These are phyloP conservation scores for Blastobotrys parvus DNA, from an alignment of 805 yeast genomes.

Conservation along the genomic window DNA sequence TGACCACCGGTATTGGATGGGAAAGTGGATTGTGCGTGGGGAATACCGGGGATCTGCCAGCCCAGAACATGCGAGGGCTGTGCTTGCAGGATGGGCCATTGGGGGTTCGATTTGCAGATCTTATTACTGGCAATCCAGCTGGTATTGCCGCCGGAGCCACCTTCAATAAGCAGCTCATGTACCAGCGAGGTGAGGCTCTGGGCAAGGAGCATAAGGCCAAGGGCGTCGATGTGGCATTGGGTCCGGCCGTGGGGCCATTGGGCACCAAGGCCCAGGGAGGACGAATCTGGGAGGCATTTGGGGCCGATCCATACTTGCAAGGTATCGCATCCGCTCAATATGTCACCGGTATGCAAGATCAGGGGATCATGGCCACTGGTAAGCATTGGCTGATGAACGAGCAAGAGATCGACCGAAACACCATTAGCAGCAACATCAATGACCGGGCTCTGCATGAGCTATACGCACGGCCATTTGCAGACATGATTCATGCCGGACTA, in stretches of 20 bases:
- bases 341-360: constrained; percentile 46
- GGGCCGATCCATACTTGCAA: constrained; percentile 51
- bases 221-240: constrained; percentile 47
- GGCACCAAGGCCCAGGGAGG: constrained; percentile 56
- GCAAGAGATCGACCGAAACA: constrained; percentile 43
- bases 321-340: constrained; percentile 46
- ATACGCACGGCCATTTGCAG: constrained; percentile 59
- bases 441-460: constrained; percentile 54
- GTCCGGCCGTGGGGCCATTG: constrained; percentile 52
- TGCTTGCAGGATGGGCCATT: constrained; percentile 57
- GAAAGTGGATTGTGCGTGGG: constrained; percentile 46
- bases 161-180: constrained; percentile 43
- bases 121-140: constrained; percentile 46
- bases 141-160: constrained; percentile 52
- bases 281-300: constrained; percentile 55
- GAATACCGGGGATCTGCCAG: constrained; percentile 48
- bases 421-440: constrained; percentile 46
- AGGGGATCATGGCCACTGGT: constrained; percentile 48
- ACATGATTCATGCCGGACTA: constrained; percentile 48
- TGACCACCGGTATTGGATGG: constrained; percentile 58
- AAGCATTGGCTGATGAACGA: constrained; percentile 52
- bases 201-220: constrained; percentile 46
- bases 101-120: constrained; percentile 48
- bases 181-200: constrained; percentile 44
- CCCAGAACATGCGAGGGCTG: constrained; percentile 43